A percentile compares a stretch with the other conserved stretches of the same genome.
Evolutionary conservation across 2,329 filamentous ascomycete genomes (phyloP).

Genomic region (Calonectria pseudoreteaudii): DNA sequence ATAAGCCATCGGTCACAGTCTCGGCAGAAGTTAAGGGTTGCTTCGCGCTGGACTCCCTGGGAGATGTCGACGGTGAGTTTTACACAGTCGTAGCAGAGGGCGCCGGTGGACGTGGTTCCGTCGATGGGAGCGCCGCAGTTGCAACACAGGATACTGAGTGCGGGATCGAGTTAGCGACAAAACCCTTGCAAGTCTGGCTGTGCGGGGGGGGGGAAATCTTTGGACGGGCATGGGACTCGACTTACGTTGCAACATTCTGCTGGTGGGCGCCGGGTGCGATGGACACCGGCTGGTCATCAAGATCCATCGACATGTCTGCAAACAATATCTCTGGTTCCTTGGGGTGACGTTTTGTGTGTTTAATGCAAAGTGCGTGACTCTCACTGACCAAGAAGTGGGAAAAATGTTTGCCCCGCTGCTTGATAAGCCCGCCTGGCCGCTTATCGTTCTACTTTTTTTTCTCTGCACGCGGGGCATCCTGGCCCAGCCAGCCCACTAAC

Average conservation of each 20-base stretch:
- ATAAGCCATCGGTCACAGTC: slow-evolving; percentile 96
- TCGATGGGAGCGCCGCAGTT: slow-evolving; percentile 98
- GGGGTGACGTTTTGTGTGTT: slow-evolving; percentile 29
- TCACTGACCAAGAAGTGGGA: slow-evolving; percentile 37
- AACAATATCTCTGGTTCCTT: slow-evolving; percentile 29
- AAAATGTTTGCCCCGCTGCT: slow-evolving; percentile 53
- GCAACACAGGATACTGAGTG: slow-evolving; percentile 83
- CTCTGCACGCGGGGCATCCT: slow-evolving; percentile 38
- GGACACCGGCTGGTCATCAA: slow-evolving; percentile 56
- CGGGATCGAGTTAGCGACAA: slow-evolving; percentile 20
- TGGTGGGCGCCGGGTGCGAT: slow-evolving; percentile 48
- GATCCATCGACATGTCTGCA: slow-evolving; percentile 56
- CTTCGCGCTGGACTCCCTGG: slow-evolving; percentile 89
- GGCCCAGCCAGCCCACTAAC: slow-evolving; percentile 25
- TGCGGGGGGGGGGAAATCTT: slow-evolving; percentile 30
- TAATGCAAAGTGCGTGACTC: slow-evolving; percentile 37
- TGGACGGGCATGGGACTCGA: slow-evolving; percentile 20
- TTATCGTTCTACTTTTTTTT: slow-evolving; percentile 46
- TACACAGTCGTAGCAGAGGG: slow-evolving; percentile 95
- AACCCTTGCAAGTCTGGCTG: not conserved
- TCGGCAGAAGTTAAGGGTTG: slow-evolving; percentile 88
- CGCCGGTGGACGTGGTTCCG: slow-evolving; percentile 85
- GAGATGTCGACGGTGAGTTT: slow-evolving; percentile 96
- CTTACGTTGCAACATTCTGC: slow-evolving; percentile 55
- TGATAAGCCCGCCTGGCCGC: slow-evolving; percentile 48